Base-by-base conservation (phyloP, 73 alveolate genomes). In the Blepharisma stoltei region DNA sequence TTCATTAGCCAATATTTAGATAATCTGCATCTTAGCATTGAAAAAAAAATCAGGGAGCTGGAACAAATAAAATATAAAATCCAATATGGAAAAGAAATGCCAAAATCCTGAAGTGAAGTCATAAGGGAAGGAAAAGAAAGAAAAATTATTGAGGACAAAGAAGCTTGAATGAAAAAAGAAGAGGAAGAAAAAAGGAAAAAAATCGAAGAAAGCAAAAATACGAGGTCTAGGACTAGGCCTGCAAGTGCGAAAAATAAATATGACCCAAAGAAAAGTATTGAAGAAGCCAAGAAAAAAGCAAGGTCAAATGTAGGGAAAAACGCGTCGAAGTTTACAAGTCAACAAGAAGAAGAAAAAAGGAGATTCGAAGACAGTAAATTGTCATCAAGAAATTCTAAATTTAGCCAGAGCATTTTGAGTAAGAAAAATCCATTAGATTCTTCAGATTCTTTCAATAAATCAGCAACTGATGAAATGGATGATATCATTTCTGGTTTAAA, bases 211-310 rank as follows among this genome's bases (percentile, higher is more conserved):
- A 78, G 73, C 69, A 45, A 43, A 52, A 69, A 86, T 27, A 79
- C 55, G 0, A 18, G 41, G 41, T 32, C 41, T 1, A 32, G 41
- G 3, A 32, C 41, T 1, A 32, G 41, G 41, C 41, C 41, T 32
- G 41, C 3, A 0, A 32, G 41, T 32, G 78, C 9, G 88, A 89
- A 11, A 82, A 78, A 25, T 38, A 18, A 76, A 78, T 66, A 67
- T 81, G 80, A 71, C 91, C 90, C 8, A 71, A 44, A 23, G 83
- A 76, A 81, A 87, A 78, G 71, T 87, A 80, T 73, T 87, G 91
- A 7, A 54, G 76, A 6, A 60, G 81, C 27, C 82, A 78, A 53
- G 76, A 67, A 47, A 78, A 87, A 71, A 70, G 79, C 38, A 77
- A 83, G 54, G 78, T 87, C 55, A 77, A 87, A 49, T 88, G 86